These are phyloP conservation scores for Ceratocystis variospora DNA, from an alignment of 2,329 filamentous ascomycete species.

Conservation along the genomic window DNA sequence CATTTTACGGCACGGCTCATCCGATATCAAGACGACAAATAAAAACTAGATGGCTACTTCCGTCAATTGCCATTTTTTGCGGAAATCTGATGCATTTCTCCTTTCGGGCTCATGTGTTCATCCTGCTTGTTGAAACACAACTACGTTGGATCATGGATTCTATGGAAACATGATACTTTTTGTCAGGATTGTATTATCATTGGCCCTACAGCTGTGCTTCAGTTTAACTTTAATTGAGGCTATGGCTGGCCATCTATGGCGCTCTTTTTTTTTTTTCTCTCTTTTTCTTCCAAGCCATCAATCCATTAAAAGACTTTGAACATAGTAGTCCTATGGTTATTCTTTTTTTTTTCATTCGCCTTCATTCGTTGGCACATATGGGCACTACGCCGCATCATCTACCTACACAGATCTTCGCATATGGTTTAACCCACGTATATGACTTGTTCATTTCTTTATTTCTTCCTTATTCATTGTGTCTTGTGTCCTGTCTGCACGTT, in stretches of 20 bases:
- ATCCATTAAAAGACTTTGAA: background rate
- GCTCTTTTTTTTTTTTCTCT: too few species aligned
- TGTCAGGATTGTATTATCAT: background rate
- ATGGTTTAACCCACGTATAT: background rate
- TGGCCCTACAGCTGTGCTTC: background rate
- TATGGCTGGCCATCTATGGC: background rate
- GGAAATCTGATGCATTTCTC: background rate
- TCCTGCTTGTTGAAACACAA: background rate
- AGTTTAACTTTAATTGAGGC: background rate
- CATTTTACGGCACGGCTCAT: background rate
- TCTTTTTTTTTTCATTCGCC: background rate
- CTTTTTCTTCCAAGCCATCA: background rate
- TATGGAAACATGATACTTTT: background rate
- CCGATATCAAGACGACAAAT: background rate
- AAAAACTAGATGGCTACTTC: background rate
- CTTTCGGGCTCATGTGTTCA: background rate
- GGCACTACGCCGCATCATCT: constrained; percentile 29
- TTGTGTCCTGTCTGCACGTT: background rate
- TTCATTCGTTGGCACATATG: constrained; percentile 28
- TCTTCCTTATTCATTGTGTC: background rate
- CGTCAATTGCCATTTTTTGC: background rate
- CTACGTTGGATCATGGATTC: background rate
- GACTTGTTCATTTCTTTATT: constrained; percentile 2
- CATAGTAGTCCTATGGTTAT: constrained; percentile 1
- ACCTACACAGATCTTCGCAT: background rate